These are phyloP conservation scores for Neoarthrinium moseri DNA, from an alignment of 2,329 filamentous ascomycete genomes.

Conservation along the genomic window DNA sequence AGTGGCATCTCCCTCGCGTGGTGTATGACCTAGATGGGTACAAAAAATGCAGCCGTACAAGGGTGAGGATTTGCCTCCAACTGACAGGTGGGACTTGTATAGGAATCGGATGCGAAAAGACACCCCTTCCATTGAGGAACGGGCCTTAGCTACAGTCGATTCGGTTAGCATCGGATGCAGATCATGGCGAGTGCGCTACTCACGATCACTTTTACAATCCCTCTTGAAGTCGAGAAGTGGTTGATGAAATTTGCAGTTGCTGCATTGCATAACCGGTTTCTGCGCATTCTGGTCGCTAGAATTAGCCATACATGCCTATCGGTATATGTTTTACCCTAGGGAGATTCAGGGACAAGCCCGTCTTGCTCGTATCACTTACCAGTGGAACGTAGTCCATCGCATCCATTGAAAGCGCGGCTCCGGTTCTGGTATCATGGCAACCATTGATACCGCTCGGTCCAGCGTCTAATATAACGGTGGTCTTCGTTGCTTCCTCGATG, in stretches of 20 bases:
- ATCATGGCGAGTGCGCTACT: too few relatives aligned
- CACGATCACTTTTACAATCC: too few relatives aligned
- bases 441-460: background rate
- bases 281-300: slow-evolving; percentile 6
- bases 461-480: background rate
- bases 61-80: slow-evolving; percentile 26
- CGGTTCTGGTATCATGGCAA: background rate
- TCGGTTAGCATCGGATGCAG: background rate
- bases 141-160: slow-evolving; percentile 28
- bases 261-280: slow-evolving; percentile 20
- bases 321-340: slow-evolving; percentile 1
- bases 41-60: slow-evolving; percentile 34
- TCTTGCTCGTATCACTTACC: background rate
- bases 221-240: slow-evolving; percentile 12
- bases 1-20: slow-evolving; percentile 39
- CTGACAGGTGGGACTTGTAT: slow-evolving; percentile 40
- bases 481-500: slow-evolving; percentile 33
- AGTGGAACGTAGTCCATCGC: slow-evolving; percentile 12
- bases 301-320: too few relatives aligned
- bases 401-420: background rate
- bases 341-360: background rate
- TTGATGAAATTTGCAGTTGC: slow-evolving; percentile 21
- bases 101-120: slow-evolving; percentile 39
- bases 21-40: slow-evolving; percentile 28
- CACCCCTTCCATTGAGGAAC: slow-evolving; percentile 30